phyloP scores from a whole-genome alignment of 306 rosid genomes.

The Castanea sativa region DNA sequence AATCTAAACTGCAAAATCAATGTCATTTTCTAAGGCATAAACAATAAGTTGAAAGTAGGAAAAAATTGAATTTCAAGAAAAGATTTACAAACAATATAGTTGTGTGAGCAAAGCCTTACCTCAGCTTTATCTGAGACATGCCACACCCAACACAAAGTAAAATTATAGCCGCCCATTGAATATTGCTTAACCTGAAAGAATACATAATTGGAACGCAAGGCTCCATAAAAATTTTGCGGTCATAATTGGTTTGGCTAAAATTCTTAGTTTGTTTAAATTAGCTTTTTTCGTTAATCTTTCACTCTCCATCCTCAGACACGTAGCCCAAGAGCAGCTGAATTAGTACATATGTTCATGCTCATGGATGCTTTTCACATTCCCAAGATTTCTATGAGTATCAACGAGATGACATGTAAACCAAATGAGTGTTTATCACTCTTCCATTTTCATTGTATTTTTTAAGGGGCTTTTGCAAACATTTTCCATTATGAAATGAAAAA shows the following conservation, averaged over 20 bases:
- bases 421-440: not conserved
- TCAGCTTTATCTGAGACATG: constrained; percentile 80
- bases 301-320: not conserved
- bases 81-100: not conserved
- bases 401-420: not conserved
- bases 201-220: constrained; percentile 19
- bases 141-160: constrained; percentile 89
- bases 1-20: constrained; percentile 64
- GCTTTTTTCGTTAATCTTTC: not conserved
- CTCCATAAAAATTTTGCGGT: not conserved
- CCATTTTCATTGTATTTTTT: not conserved
- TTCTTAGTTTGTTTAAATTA: not conserved
- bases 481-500: not conserved
- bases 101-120: constrained; percentile 43
- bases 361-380: not conserved
- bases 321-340: not conserved
- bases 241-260: not conserved
- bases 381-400: not conserved
- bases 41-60: constrained; percentile 1
- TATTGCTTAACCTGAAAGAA: constrained; percentile 79
- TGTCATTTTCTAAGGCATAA: constrained; percentile 11
- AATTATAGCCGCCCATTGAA: constrained; percentile 95
- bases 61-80: constrained; percentile 8
- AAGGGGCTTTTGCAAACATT: not conserved
- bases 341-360: not conserved